These are phyloP conservation scores for Geotrichum siamense DNA, from an alignment of 1,139 yeast genomes.

Conservation along the genomic window DNA sequence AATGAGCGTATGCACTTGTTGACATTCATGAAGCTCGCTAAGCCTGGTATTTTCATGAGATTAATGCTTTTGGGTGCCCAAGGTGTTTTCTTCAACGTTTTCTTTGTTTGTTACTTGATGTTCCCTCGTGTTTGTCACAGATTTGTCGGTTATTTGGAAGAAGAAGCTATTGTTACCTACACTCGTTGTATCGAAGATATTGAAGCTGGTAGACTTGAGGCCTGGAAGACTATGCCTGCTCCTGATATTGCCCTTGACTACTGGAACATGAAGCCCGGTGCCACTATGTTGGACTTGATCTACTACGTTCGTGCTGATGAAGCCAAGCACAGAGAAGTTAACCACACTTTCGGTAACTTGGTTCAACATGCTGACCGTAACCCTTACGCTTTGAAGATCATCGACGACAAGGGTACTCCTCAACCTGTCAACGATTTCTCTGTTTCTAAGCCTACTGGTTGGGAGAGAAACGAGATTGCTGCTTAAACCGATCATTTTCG, in stretches of 20 bases:
- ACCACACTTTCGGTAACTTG: conserved; percentile 67
- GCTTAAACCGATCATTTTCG: conserved; percentile 18
- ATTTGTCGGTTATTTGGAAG: conserved; percentile 73
- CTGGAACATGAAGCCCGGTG: conserved; percentile 46
- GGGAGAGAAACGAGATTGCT: conserved; percentile 54
- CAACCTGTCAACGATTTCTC: conserved; percentile 51
- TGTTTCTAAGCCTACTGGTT: conserved; percentile 43
- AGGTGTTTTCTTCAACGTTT: conserved; percentile 62
- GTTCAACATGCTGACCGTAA: conserved; percentile 49
- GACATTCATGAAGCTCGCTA: conserved; percentile 58
- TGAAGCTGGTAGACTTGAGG: conserved; percentile 46
- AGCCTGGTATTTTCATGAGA: conserved; percentile 57
- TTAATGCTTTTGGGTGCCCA: conserved; percentile 56
- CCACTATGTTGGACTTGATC: conserved; percentile 53
- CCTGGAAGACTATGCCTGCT: conserved; percentile 37
- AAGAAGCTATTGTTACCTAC: conserved; percentile 70
- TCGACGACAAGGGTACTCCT: conserved; percentile 36
- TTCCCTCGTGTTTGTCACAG: conserved; percentile 65
- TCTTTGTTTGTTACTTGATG: conserved; percentile 53
- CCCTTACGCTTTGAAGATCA: conserved; percentile 51
- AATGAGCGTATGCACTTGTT: conserved; percentile 73
- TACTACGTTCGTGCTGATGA: conserved; percentile 57
- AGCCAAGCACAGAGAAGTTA: conserved; percentile 70
- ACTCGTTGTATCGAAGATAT: conserved; percentile 53
- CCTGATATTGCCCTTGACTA: conserved; percentile 52